These are phyloP conservation scores for Acmispon strigosus DNA, from an alignment of 306 rosid species.

Conservation along the genomic window DNA sequence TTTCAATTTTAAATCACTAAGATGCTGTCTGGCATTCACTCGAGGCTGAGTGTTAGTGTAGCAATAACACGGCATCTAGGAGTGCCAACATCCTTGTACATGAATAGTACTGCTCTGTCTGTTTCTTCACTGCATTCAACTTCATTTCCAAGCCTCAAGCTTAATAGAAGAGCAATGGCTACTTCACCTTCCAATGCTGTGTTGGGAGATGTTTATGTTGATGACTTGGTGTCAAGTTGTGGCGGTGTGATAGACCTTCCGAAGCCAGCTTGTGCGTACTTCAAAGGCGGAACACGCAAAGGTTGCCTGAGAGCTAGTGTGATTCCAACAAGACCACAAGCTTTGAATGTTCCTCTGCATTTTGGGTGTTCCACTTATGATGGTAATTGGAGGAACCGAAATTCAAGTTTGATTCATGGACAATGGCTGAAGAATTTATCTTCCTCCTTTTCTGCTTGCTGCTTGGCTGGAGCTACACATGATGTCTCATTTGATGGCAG, in stretches of 20 bases:
- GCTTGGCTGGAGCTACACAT: constrained; percentile 51
- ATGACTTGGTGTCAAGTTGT: constrained; percentile 41
- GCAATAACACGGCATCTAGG: no score
- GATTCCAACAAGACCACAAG: constrained; percentile 47
- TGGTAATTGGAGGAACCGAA: constrained; percentile 27
- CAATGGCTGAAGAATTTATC: constrained; percentile 34
- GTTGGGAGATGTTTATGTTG: constrained; percentile 54
- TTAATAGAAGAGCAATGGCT: constrained; percentile 47
- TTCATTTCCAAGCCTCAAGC: constrained; percentile 11
- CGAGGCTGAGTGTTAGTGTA: constrained; percentile 49
- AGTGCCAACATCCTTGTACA: constrained; percentile 29
- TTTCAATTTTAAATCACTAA: constrained; percentile 24
- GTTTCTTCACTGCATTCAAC: constrained; percentile 33
- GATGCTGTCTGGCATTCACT: constrained; percentile 54
- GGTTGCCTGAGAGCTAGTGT: constrained; percentile 36
- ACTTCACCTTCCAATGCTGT: constrained; percentile 61
- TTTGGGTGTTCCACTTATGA: not conserved
- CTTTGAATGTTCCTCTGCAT: constrained; percentile 21
- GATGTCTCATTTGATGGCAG: constrained; percentile 51
- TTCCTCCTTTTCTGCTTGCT: constrained; percentile 29
- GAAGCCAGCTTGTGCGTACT: constrained; percentile 47
- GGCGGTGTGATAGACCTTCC: constrained; percentile 35
- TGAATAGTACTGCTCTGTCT: constrained; percentile 25
- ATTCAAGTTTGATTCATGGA: constrained; percentile 24
- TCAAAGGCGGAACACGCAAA: constrained; percentile 32